Evolutionary conservation across 305 asterid genomes (phyloP).

Genomic region (Fraxinus baroniana): DNA sequence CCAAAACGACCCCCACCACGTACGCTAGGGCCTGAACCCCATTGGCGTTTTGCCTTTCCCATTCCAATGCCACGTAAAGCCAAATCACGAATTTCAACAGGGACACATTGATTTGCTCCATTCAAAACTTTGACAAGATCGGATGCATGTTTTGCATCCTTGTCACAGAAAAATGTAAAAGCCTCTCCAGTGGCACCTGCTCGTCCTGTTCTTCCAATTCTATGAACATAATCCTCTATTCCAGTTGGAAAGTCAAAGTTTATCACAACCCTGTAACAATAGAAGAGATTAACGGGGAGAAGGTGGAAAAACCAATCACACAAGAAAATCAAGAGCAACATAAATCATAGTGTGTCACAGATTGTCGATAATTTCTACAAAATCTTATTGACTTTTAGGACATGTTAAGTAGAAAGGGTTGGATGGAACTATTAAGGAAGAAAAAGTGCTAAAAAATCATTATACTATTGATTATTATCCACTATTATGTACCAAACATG

Average conservation of each 20-base stretch:
- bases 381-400: not conserved
- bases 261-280: conserved; percentile 67
- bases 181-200: conserved; percentile 97
- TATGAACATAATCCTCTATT: conserved; percentile 95
- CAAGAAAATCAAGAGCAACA: not conserved
- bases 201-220: conserved; percentile 98
- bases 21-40: conserved; percentile 71
- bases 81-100: conserved; percentile 68
- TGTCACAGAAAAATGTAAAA: conserved; percentile 72
- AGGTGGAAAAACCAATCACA: not conserved
- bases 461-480: not conserved
- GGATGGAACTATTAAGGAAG: not conserved
- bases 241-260: conserved; percentile 95
- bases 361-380: not conserved
- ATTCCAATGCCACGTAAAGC: conserved; percentile 82
- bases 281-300: not conserved
- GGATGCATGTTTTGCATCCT: conserved; percentile 82
- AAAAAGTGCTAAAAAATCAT: not conserved
- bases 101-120: conserved; percentile 83
- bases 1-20: conserved; percentile 65
- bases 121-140: conserved; percentile 83
- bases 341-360: not conserved
- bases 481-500: not conserved
- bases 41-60: conserved; percentile 64
- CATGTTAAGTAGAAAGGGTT: not conserved